Percentiles rank a stretch among this genome's conserved stretches.
Evolutionary conservation across 495 filamentous ascomycete species (phyloP).

Genomic region (Neurospora intermedia): DNA sequence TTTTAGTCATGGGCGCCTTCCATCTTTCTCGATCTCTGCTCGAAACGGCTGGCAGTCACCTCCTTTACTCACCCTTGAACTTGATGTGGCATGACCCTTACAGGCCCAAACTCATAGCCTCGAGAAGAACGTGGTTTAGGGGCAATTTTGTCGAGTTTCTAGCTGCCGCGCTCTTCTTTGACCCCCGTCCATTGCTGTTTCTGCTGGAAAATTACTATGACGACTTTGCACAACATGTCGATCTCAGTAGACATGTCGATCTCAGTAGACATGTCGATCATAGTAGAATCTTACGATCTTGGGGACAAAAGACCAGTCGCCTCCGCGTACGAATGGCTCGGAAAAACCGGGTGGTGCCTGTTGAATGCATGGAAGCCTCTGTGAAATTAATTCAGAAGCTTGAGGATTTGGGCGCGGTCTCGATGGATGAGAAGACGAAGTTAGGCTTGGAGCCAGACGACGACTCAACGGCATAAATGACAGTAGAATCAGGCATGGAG

Average conservation of each 20-base stretch:
- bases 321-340: too few species aligned
- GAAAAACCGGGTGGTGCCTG: too few species aligned
- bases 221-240: neutral
- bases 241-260: too few species aligned
- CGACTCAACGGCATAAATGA: neutral
- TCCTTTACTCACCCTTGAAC: neutral
- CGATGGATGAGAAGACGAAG: neutral
- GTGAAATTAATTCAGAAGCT: too few species aligned
- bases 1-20: neutral
- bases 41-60: neutral
- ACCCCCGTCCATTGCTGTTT: neutral
- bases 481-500: rapidly evolving
- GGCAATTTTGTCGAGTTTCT: neutral
- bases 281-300: too few species aligned
- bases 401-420: neutral
- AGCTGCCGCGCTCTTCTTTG: rapidly evolving
- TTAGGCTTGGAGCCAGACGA: neutral
- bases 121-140: too few species aligned
- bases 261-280: too few species aligned
- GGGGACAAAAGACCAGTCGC: too few species aligned
- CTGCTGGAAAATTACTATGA: neutral
- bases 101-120: too few species aligned
- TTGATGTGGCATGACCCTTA: neutral
- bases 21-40: neutral
- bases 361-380: too few species aligned